These are phyloP conservation scores for Phytopythium aichiense DNA, from an alignment of 352 stramenopile species.

Conservation along the genomic window DNA sequence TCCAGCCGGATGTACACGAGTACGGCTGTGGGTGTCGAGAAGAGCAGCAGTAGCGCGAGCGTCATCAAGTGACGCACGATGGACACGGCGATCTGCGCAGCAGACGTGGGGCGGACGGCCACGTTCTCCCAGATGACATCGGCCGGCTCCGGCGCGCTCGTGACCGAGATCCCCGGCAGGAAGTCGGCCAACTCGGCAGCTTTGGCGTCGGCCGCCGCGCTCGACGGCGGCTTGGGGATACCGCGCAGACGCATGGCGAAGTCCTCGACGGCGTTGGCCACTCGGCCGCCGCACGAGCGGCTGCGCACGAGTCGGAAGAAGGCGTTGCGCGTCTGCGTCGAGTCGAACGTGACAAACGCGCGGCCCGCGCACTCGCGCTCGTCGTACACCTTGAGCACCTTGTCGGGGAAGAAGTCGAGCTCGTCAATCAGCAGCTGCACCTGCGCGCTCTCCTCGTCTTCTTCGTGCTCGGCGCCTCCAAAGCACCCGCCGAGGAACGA, in stretches of 20 bases:
- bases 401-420: slow-evolving; percentile 69
- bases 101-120: slow-evolving; percentile 49
- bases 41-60: slow-evolving; percentile 53
- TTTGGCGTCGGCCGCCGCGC: slow-evolving; percentile 16
- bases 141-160: slow-evolving; percentile 67
- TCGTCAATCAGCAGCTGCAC: slow-evolving; percentile 50
- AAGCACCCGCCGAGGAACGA: slow-evolving; percentile 13
- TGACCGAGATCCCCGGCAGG: slow-evolving; percentile 46
- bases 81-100: slow-evolving; percentile 31
- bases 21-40: slow-evolving; percentile 73
- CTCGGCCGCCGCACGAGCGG: slow-evolving; percentile 32
- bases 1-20: slow-evolving; percentile 83
- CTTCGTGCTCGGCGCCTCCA: slow-evolving; percentile 17
- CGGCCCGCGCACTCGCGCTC: slow-evolving; percentile 54
- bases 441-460: slow-evolving; percentile 8
- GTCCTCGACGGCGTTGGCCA: slow-evolving; percentile 35
- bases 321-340: slow-evolving; percentile 44
- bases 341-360: slow-evolving; percentile 76
- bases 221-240: slow-evolving; percentile 13
- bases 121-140: slow-evolving; percentile 79
- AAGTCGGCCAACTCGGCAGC: slow-evolving; percentile 28
- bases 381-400: slow-evolving; percentile 55
- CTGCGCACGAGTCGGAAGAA: slow-evolving; percentile 50
- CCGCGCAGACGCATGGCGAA: slow-evolving; percentile 15
- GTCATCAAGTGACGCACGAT: slow-evolving; percentile 45